Evolutionary conservation across 1,139 yeast species (phyloP).

Genomic region (Hyphopichia pseudoburtonii): DNA sequence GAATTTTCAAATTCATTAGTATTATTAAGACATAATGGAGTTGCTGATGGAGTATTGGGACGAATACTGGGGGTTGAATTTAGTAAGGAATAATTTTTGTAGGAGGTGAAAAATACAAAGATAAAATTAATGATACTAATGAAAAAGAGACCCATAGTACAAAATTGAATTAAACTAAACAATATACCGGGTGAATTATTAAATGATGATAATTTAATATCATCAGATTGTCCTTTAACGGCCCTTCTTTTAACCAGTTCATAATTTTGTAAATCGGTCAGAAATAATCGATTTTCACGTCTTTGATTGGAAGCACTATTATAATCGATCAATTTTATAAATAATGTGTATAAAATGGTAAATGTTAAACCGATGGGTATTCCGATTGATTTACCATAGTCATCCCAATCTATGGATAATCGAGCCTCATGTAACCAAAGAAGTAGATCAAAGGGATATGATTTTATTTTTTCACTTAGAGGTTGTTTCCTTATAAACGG

Average conservation of each 20-base stretch:
- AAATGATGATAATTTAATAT: too few relatives aligned
- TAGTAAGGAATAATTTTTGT: conserved; percentile 5
- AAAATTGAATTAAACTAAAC: too few relatives aligned
- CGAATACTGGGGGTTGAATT: conserved; percentile 2
- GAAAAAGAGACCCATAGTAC: too few relatives aligned
- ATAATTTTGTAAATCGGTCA: conserved; percentile 31
- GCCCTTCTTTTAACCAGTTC: conserved; percentile 28
- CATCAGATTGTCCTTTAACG: conserved; percentile 5
- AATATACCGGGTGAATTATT: too few relatives aligned
- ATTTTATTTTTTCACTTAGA: conserved; percentile 36
- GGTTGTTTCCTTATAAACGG: conserved; percentile 28
- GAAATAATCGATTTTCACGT: conserved; percentile 24
- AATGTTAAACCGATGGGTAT: conserved; percentile 46
- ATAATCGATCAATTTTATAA: conserved; percentile 19
- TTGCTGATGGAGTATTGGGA: conserved; percentile 3
- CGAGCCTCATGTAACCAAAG: conserved; percentile 53
- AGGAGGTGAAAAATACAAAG: not conserved
- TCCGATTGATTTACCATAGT: conserved; percentile 44
- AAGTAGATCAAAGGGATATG: conserved; percentile 59
- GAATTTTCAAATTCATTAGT: conserved; percentile 12
- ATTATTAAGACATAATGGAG: conserved; percentile 1
- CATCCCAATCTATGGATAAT: conserved; percentile 67
- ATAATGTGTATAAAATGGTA: conserved; percentile 17
- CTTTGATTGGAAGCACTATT: conserved; percentile 20
- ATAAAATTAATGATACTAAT: conserved; percentile 3